A percentile compares a stretch with the other conserved stretches of the same genome.
phyloP scores from a whole-genome alignment of 305 asterid species.

The Fraxinus sp. region DNA sequence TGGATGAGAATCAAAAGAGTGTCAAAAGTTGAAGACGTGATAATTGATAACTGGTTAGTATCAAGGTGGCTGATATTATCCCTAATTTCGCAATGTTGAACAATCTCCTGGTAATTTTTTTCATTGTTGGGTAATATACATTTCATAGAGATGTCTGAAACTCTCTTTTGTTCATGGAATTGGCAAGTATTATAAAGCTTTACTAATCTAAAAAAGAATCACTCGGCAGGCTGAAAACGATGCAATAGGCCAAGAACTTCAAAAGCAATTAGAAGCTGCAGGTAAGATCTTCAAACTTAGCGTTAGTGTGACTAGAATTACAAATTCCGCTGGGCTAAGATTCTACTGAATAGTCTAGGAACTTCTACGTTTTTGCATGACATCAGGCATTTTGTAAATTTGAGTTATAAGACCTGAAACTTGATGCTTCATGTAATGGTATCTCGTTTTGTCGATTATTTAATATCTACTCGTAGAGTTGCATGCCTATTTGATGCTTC shows the following conservation, averaged over 20 bases:
- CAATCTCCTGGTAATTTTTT: conserved; percentile 1
- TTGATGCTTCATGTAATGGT: neutral
- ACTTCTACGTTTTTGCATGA: neutral
- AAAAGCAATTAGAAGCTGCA: conserved; percentile 86
- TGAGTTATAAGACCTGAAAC: neutral
- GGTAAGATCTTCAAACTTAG: conserved; percentile 37
- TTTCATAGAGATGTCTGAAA: neutral
- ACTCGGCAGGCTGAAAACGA: conserved; percentile 76
- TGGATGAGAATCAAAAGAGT: neutral
- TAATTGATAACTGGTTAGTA: neutral
- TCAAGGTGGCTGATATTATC: conserved; percentile 5
- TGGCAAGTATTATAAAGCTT: neutral
- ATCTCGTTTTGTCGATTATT: neutral
- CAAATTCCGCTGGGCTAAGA: neutral
- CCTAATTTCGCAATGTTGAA: neutral
- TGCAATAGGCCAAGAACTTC: conserved; percentile 82
- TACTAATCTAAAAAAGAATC: conserved; percentile 19
- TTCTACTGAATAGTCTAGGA: neutral
- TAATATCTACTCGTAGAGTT: neutral
- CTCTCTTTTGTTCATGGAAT: conserved; percentile 1
- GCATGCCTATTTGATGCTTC: neutral
- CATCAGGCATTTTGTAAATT: neutral
- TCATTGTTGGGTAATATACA: neutral
- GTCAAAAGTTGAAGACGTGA: neutral
- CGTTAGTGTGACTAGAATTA: neutral